Percentiles rank a stretch among this genome's conserved stretches.
Evolutionary conservation across 208 protist genomes (phyloP).

Genomic region (Kentomonas sorsogonicus): DNA sequence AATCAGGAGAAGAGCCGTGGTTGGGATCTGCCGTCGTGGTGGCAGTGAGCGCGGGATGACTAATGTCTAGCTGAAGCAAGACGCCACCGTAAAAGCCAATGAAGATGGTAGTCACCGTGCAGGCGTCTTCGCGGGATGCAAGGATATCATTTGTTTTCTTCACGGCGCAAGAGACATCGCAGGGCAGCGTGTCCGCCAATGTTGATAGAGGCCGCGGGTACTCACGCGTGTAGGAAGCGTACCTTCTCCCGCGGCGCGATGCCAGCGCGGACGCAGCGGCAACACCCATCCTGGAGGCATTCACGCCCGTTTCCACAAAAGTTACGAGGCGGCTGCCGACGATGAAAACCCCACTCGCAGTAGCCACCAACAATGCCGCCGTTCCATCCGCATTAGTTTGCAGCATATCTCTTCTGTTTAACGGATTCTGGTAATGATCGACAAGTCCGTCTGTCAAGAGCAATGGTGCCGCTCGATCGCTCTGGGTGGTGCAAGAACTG

Average conservation of each 20-base stretch:
- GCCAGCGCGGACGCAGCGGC: not conserved
- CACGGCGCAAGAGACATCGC: no score
- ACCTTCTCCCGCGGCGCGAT: not conserved
- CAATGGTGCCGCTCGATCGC: not conserved
- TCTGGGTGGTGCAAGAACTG: not conserved
- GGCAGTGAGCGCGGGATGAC: no score
- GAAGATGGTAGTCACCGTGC: no score
- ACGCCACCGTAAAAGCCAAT: no score
- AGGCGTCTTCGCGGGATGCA: no score
- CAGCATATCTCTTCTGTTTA: conserved; percentile 20
- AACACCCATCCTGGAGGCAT: not conserved
- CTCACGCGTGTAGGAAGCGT: no score
- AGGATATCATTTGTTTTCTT: no score
- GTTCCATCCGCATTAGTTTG: conserved; percentile 64
- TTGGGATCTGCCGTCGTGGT: no score
- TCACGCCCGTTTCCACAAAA: conserved; percentile 8
- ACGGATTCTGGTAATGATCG: conserved; percentile 1
- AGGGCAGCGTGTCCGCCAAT: no score
- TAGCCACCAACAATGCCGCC: conserved; percentile 32
- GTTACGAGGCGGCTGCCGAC: conserved; percentile 63
- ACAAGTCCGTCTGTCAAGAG: not conserved
- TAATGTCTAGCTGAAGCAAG: no score
- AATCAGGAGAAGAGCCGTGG: no score
- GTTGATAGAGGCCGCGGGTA: no score
- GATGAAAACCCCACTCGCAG: conserved; percentile 47